A percentile compares a stretch with the other conserved stretches of the same genome.
phyloP scores from a whole-genome alignment of 2,329 filamentous ascomycete genomes.

The Cyclaneusma minus region DNA sequence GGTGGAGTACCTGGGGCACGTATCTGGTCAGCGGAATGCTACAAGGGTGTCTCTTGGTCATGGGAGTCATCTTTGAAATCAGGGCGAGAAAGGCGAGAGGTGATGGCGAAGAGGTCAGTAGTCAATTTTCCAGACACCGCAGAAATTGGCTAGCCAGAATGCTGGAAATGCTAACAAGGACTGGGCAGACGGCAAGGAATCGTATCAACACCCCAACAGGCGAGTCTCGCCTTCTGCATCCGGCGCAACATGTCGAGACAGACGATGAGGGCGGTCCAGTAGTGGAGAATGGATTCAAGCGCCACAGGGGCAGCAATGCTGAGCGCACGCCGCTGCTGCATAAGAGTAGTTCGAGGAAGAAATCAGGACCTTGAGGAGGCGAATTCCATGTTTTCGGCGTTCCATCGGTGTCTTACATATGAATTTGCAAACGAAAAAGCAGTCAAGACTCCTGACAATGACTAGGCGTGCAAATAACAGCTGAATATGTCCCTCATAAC shows the following conservation, averaged over 20 bases:
- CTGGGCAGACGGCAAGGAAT: too few species aligned
- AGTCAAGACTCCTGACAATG: too few species aligned
- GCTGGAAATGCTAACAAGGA: constrained; percentile 4
- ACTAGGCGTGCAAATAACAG: too few species aligned
- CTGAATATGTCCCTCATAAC: too few species aligned
- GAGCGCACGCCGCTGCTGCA: constrained; percentile 11
- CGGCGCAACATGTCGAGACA: constrained; percentile 8
- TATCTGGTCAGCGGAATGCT: constrained; percentile 74
- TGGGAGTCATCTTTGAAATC: constrained; percentile 68
- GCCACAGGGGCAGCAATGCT: too few species aligned
- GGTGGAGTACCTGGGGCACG: constrained; percentile 94
- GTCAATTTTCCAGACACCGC: background rate
- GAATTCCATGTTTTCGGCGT: too few species aligned
- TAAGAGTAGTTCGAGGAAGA: too few species aligned
- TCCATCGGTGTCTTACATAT: too few species aligned
- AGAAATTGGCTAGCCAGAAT: constrained; percentile 4
- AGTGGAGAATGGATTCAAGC: constrained; percentile 11
- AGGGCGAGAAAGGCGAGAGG: constrained; percentile 6
- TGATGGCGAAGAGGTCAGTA: constrained; percentile 1
- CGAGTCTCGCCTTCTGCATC: too few species aligned
- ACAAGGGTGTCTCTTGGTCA: constrained; percentile 64
- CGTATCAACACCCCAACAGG: too few species aligned
- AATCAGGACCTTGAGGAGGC: too few species aligned
- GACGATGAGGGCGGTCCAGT: constrained; percentile 13
- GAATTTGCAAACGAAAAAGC: too few species aligned